A percentile compares a stretch with the other conserved stretches of the same genome.
These are phyloP conservation scores for Erysimum cheiri DNA, from an alignment of 441 rosid species.

Conservation along the genomic window DNA sequence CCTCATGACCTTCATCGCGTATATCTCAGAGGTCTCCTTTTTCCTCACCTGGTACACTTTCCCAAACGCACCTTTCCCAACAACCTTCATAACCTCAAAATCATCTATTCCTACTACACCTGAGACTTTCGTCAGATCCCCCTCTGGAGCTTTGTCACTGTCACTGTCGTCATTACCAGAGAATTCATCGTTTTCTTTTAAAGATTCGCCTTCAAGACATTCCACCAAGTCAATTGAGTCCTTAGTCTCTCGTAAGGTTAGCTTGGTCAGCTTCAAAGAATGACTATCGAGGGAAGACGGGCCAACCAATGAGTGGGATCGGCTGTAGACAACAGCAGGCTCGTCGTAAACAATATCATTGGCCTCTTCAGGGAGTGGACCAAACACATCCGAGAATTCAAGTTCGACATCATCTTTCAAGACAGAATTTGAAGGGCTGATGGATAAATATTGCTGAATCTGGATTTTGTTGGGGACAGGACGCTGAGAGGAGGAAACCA, in stretches of 20 bases:
- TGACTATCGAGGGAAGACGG: constrained; percentile 68
- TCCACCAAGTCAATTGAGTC: constrained; percentile 59
- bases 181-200: constrained; percentile 53
- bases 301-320: constrained; percentile 93
- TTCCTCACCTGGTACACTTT: constrained; percentile 93
- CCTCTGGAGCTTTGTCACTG: constrained; percentile 43
- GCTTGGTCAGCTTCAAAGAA: constrained; percentile 69
- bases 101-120: constrained; percentile 77
- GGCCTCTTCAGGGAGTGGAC: constrained; percentile 66
- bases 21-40: constrained; percentile 79
- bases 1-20: constrained; percentile 97
- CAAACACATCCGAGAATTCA: constrained; percentile 91
- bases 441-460: constrained; percentile 53
- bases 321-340: constrained; percentile 70
- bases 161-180: constrained; percentile 44
- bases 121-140: constrained; percentile 38
- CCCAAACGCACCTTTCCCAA: constrained; percentile 97
- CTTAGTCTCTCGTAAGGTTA: constrained; percentile 58
- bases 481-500: constrained; percentile 80
- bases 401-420: constrained; percentile 71
- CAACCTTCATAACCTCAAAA: constrained; percentile 88
- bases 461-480: constrained; percentile 51
- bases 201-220: constrained; percentile 43
- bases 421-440: constrained; percentile 52
- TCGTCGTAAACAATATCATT: constrained; percentile 65